Conservation (phyloP, 352 stramenopile genomes). For the Pythium utonaiense region DNA sequence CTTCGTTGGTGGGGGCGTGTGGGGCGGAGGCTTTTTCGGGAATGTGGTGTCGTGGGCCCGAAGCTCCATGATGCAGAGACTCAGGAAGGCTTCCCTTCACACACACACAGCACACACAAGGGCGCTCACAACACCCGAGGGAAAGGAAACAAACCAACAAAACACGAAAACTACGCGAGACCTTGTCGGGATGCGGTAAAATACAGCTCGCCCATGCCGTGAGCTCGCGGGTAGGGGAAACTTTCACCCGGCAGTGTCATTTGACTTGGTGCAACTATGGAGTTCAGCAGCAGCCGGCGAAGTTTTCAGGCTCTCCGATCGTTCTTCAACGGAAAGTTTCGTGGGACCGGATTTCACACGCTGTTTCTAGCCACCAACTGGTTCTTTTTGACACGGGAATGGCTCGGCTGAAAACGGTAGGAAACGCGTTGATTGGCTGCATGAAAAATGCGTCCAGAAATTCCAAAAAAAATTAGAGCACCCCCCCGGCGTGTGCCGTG, state of each 20-base stretch:
- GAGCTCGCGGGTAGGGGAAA: slow-evolving; percentile 1
- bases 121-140: not conserved
- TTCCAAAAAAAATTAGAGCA: not conserved
- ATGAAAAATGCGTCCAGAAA: slow-evolving; percentile 2
- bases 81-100: not conserved
- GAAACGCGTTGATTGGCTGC: slow-evolving; percentile 4
- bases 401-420: not conserved
- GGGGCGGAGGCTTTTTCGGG: slow-evolving; percentile 23
- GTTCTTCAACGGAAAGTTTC: slow-evolving; percentile 28
- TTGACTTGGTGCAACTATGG: slow-evolving; percentile 19
- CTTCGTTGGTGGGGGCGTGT: not conserved
- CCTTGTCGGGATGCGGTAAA: not conserved
- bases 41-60: slow-evolving; percentile 12
- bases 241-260: not conserved
- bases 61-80: not conserved
- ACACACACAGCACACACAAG: not conserved
- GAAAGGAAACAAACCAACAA: slow-evolving; percentile 8
- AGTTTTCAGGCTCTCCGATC: slow-evolving; percentile 20
- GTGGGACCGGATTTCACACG: slow-evolving; percentile 15
- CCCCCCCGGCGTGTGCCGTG: too few relatives aligned
- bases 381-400: slow-evolving; percentile 5
- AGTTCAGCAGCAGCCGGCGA: slow-evolving; percentile 16
- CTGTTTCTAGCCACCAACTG: slow-evolving; percentile 7
- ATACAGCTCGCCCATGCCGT: slow-evolving; percentile 6
- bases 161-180: slow-evolving; percentile 9